These are phyloP conservation scores for Plasmodium blacklocki DNA, from an alignment of 169 alveolate species.

Conservation along the genomic window DNA sequence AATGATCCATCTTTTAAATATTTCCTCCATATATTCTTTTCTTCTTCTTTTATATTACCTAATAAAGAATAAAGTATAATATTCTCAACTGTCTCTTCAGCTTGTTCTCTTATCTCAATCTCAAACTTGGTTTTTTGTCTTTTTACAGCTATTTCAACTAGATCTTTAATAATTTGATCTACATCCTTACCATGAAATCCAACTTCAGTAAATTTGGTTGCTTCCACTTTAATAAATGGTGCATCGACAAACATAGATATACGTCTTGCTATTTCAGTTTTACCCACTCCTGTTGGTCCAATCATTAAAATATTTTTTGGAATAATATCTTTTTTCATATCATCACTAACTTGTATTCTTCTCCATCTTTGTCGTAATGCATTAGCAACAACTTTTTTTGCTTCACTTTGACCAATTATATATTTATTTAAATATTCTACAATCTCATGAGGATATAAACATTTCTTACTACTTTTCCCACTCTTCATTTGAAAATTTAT, in stretches of 20 bases:
- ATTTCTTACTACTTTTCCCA: constrained; percentile 21
- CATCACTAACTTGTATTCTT: constrained; percentile 81
- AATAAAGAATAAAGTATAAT: constrained; percentile 82
- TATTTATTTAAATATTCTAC: constrained; percentile 82
- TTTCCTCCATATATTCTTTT: constrained; percentile 80
- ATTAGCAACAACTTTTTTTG: constrained; percentile 89
- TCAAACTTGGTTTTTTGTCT: constrained; percentile 70
- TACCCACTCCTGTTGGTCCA: constrained; percentile 93
- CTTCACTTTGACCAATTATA: constrained; percentile 89
- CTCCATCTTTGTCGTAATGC: constrained; percentile 87
- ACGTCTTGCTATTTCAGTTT: constrained; percentile 92
- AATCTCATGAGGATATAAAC: constrained; percentile 79
- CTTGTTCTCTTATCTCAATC: constrained; percentile 76
- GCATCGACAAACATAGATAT: constrained; percentile 90
- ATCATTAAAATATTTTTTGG: constrained; percentile 91
- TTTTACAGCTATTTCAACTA: constrained; percentile 76
- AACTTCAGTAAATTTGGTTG: constrained; percentile 94
- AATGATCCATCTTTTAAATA: constrained; percentile 82
- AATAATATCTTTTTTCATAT: constrained; percentile 82
- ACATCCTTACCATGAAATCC: constrained; percentile 94
- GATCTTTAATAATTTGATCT: constrained; percentile 87
- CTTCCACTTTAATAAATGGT: constrained; percentile 93
- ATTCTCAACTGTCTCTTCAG: constrained; percentile 81
- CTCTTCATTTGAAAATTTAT: constrained; percentile 27
- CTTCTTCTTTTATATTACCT: constrained; percentile 82